Evolutionary conservation across 2,329 filamentous ascomycete species (phyloP).

Genomic region (Dothistroma septosporum): DNA sequence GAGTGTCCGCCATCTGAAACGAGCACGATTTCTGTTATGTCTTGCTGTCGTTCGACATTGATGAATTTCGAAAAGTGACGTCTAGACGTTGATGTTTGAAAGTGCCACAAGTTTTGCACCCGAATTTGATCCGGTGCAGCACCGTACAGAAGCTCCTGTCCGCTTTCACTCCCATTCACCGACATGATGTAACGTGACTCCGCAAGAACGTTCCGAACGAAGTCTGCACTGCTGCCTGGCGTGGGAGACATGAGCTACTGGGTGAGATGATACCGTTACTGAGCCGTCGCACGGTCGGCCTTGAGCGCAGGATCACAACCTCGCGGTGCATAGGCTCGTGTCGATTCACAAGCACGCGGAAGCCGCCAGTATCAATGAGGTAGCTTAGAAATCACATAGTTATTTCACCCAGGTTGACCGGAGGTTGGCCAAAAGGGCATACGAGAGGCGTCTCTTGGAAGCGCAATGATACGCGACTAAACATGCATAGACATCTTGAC

Average conservation of each 20-base stretch:
- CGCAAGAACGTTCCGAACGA: neutral
- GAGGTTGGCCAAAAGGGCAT: too few relatives aligned
- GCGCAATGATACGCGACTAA: too few relatives aligned
- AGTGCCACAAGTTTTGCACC: neutral
- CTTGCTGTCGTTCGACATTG: neutral
- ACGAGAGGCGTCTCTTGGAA: too few relatives aligned
- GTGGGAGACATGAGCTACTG: neutral
- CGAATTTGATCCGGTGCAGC: neutral
- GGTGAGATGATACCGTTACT: neutral
- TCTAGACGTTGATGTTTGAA: neutral
- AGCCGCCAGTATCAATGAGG: neutral
- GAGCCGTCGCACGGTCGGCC: neutral
- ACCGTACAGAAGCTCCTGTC: neutral
- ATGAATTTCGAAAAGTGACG: neutral
- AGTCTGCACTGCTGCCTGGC: neutral
- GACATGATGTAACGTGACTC: neutral
- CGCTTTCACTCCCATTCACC: neutral
- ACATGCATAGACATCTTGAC: too few relatives aligned
- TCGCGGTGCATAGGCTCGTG: neutral
- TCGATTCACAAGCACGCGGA: neutral
- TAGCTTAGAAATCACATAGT: neutral
- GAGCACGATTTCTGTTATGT: neutral
- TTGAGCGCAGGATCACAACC: neutral
- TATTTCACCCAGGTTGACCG: too few relatives aligned
- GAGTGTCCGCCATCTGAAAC: conserved; percentile 22